Evolutionary conservation across 192 early-diverging fungal genomes (phyloP).

Genomic region (Gaertneriomyces semiglobifer): DNA sequence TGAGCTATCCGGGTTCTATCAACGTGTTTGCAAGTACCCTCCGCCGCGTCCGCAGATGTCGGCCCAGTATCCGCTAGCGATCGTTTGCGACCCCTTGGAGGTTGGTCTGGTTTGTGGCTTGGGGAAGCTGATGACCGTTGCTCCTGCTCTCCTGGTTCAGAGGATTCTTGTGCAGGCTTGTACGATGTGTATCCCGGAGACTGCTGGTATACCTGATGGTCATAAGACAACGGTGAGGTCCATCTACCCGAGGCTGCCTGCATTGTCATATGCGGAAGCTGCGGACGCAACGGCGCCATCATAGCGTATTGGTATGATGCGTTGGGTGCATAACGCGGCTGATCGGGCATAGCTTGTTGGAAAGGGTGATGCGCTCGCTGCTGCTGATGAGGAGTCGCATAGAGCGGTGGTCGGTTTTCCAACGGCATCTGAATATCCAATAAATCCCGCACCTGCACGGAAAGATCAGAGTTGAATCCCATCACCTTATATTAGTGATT

Average conservation of each 20-base stretch:
- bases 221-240: background rate
- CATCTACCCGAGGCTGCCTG: background rate
- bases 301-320: background rate
- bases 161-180: background rate
- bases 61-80: background rate
- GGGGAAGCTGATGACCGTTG: background rate
- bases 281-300: background rate
- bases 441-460: conserved; percentile 14
- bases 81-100: conserved; percentile 14
- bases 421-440: conserved; percentile 27
- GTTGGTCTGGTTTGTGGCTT: background rate
- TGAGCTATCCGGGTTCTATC: no score
- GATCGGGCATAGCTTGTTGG: background rate
- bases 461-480: background rate
- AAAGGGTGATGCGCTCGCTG: background rate
- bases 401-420: conserved; percentile 1
- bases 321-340: conserved; percentile 3
- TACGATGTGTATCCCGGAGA: background rate
- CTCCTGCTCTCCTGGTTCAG: background rate
- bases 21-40: background rate
- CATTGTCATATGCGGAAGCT: background rate
- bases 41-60: conserved; percentile 5
- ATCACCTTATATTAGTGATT: no score
- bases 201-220: background rate
- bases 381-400: conserved; percentile 5